Evolutionary conservation across 2,329 filamentous ascomycete genomes (phyloP).

Genomic region (Tolypocladium sp.): DNA sequence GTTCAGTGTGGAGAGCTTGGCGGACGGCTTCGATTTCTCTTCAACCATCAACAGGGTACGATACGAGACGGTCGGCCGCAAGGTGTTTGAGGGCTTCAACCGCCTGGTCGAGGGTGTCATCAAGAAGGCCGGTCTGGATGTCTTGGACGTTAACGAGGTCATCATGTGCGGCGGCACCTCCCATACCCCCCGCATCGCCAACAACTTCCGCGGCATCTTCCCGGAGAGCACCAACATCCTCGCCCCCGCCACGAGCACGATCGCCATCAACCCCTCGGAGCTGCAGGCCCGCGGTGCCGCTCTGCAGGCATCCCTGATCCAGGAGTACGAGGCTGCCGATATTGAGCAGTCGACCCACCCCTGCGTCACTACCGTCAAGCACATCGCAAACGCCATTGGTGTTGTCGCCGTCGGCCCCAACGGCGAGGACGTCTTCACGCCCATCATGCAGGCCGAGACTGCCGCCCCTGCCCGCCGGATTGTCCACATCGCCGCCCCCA

Average conservation of each 20-base stretch:
- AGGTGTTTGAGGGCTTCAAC: conserved; percentile 83
- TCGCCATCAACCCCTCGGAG: conserved; percentile 89
- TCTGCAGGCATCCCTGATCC: conserved; percentile 87
- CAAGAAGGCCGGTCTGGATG: conserved; percentile 85
- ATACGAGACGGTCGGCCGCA: conserved; percentile 81
- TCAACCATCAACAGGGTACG: conserved; percentile 87
- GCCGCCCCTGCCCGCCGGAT: conserved; percentile 82
- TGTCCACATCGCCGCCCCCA: conserved; percentile 66
- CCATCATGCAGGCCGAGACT: conserved; percentile 77
- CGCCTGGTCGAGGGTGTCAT: conserved; percentile 75
- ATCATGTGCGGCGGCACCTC: conserved; percentile 87
- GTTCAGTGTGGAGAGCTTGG: conserved; percentile 87
- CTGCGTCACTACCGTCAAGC: conserved; percentile 86
- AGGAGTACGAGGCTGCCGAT: conserved; percentile 88
- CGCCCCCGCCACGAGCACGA: conserved; percentile 69
- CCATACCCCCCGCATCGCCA: conserved; percentile 87
- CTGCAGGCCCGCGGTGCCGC: conserved; percentile 82
- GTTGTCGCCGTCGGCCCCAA: conserved; percentile 58
- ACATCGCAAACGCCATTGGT: conserved; percentile 82
- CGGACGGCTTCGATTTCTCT: conserved; percentile 83
- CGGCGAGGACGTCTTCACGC: conserved; percentile 62
- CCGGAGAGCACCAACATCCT: conserved; percentile 68
- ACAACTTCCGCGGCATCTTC: conserved; percentile 73
- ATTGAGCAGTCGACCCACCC: conserved; percentile 95
- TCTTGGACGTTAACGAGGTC: conserved; percentile 89